Evolutionary conservation across 768 basidiomycete species (phyloP), one percentile per base, ranked within the genome.

Genomic region (Mycena venus): DNA sequence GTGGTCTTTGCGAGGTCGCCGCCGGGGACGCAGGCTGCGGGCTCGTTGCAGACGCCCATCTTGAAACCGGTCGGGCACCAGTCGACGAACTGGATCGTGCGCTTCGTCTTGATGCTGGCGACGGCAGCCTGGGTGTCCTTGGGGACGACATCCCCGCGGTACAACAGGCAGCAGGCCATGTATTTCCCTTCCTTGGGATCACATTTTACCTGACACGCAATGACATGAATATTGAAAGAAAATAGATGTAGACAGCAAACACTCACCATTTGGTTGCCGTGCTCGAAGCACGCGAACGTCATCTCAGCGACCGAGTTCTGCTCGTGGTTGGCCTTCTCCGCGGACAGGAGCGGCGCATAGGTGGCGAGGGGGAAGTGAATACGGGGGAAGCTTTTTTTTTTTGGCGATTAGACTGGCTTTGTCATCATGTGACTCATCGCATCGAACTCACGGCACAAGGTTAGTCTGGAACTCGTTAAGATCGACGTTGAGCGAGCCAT

Each of bases 11-110:
- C 98, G 77, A 99, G 93, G 80, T 99, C 98, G 72, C 98, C 98
- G 38, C 95, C 94, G 65, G 98, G 97, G 47, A 99, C 95, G 74
- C 90, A 89, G 17, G 97, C 96, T 11, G 98, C 91, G 65, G 97
- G 93, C 84, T 99, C 98, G 83, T 97, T 97, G 90, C 98, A 99
- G 86, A 99, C 95, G 83, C 98, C 98, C 78, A 98, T 93, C 91
- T 97, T 97, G 93, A 97, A 98, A 75, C 97, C 98, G 80, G 98
- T 99, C 42, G 95, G 95, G 85, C 96, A 97, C 97, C 97, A 99
- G 82, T 98, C 97, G 74, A 99, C 97, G 83, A 98, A 98, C 81
- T 98, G 97, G 81, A 99, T 98, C 29, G 98, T 98, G 77, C 95
- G 92, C 90, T 97, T 99, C 70, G 97, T 99, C 90, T 97, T 98